Base-by-base conservation (phyloP, 257 asterid species). In the Ilex aquifolium region DNA sequence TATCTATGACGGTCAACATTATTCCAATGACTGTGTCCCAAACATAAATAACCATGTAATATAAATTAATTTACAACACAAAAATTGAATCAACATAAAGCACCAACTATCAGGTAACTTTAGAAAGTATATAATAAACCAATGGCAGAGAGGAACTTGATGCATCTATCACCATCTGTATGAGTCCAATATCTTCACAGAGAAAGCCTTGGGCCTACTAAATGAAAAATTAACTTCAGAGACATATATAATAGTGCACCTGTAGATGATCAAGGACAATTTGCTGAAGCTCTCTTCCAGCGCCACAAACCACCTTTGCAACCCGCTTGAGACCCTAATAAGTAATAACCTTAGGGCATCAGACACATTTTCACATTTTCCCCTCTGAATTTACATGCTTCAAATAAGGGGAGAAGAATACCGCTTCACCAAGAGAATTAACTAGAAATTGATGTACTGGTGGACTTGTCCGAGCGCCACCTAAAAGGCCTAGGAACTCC, bases 381-480 rank as follows among this genome's bases (percentile, higher is more conserved):
- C 56, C 36, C 48, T 60, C 55, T 4, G 60, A 56, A 65, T 44
- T 59, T 59, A 40, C 32, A 58, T 46, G 61, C 32, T 65, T 46
- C 65, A 69, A 8, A 52, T 11, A 49, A 60, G 63, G 61, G 63
- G 60, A 69, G 56, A 63, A 69, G 70, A 76, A 63, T 87, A 90
- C 99, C 75, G 90, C 91, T 88, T 92, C 99, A 74, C 99, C 99
- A 75, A 89, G 95, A 68, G 97, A 80, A 80, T 79, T 88, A 49
- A 81, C 99, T 72, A 92, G 79, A 84, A 92, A 92, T 71, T 92
- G 99, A 76, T 87, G 97, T 80, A 92, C 76, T 0, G 99, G 81
- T 6, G 99, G 99, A 78, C 99, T 92, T 60, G 93, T 90, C 80
- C 99, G 78, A 46, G 99, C 95, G 57, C 99, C 99, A 76, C 95